A percentile compares a stretch with the other conserved stretches of the same genome.
Conservation (phyloP, 345 rosid genomes). For the Rhodamnia argentea region DNA sequence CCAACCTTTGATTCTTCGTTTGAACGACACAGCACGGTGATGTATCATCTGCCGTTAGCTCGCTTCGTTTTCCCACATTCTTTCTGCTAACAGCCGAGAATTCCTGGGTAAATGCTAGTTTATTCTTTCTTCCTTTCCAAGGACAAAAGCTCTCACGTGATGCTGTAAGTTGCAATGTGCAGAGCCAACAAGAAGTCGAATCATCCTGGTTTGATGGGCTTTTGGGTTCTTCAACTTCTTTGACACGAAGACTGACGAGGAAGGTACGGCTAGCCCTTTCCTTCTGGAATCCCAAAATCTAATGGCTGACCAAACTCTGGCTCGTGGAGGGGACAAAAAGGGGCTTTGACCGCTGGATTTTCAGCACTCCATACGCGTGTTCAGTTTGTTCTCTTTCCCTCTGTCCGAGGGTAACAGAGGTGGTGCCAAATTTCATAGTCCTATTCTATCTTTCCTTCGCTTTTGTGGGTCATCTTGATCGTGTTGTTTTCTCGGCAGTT, state of each 20-base stretch:
- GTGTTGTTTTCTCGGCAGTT: background rate
- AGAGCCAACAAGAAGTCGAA: background rate
- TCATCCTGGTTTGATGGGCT: background rate
- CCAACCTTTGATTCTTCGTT: background rate
- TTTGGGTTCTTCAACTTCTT: background rate
- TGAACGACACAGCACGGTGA: background rate
- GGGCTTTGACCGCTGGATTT: background rate
- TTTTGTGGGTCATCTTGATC: background rate
- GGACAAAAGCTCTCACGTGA: background rate
- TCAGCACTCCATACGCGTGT: background rate
- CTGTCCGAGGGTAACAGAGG: background rate
- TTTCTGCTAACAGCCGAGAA: slow-evolving; percentile 4
- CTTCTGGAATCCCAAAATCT: background rate
- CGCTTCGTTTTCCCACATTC: background rate
- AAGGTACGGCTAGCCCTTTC: background rate
- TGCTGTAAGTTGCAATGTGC: slow-evolving; percentile 6
- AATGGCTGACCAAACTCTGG: background rate
- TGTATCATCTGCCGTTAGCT: background rate
- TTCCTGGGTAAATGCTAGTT: slow-evolving; percentile 18
- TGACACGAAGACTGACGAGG: background rate
- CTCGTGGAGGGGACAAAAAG: background rate
- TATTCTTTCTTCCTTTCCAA: background rate
- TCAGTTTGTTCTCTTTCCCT: background rate
- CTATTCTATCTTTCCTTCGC: background rate
- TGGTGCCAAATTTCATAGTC: background rate